Evolutionary conservation across 352 stramenopile species (phyloP).

Genomic region (Globisporangium emineosum): DNA sequence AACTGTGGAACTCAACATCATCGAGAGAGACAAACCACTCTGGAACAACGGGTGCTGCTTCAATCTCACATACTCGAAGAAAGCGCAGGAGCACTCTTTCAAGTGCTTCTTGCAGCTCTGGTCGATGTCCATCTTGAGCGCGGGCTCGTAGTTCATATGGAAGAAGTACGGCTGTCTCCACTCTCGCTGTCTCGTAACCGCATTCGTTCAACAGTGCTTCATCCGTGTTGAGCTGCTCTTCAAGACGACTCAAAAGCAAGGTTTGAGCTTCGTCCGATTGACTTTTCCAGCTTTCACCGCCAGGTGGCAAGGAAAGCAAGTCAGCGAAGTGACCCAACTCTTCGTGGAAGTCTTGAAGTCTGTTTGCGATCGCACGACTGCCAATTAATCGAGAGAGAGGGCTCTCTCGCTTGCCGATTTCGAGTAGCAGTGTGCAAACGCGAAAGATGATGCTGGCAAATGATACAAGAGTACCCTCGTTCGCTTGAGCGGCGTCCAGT

Average conservation of each 20-base stretch:
- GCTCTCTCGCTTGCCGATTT: neutral
- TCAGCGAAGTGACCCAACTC: neutral
- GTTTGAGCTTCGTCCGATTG: neutral
- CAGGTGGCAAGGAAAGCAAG: constrained; percentile 1
- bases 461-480: neutral
- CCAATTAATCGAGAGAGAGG: neutral
- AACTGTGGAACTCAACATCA: constrained; percentile 9
- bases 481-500: neutral
- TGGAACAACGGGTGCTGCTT: neutral
- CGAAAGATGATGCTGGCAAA: neutral
- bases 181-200: neutral
- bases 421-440: neutral
- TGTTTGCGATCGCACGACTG: neutral
- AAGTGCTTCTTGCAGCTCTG: neutral
- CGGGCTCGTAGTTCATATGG: neutral
- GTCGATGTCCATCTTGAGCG: neutral
- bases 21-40: constrained; percentile 7
- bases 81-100: neutral
- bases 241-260: neutral
- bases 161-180: neutral
- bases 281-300: neutral
- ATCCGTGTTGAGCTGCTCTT: neutral
- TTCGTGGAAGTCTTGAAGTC: neutral
- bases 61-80: neutral
- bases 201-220: neutral